A percentile compares a stretch with the other conserved stretches of the same genome.
phyloP scores from a whole-genome alignment of 108 stramenopile genomes.

The Nannochloropsis oceanica region DNA sequence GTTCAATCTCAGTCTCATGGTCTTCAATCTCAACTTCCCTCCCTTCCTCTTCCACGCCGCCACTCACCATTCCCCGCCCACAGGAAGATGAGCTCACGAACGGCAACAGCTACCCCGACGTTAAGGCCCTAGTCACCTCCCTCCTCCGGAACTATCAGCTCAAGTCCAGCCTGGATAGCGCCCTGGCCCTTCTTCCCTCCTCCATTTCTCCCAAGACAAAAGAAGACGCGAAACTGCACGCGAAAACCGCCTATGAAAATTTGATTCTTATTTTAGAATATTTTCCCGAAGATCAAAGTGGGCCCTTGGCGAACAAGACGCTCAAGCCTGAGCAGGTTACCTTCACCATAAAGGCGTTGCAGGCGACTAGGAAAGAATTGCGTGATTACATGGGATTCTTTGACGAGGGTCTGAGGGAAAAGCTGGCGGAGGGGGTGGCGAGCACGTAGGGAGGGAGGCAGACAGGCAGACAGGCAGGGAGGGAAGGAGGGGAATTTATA shows the following conservation, averaged over 20 bases:
- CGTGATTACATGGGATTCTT: not conserved
- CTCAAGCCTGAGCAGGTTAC: not conserved
- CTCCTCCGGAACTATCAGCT: not conserved
- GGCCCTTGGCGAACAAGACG: not conserved
- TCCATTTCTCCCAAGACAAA: not conserved
- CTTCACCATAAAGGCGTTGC: not conserved
- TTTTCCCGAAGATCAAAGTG: not conserved
- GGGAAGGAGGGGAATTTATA: too few species aligned
- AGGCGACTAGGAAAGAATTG: not conserved
- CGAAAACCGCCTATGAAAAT: not conserved
- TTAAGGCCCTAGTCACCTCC: not conserved
- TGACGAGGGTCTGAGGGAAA: not conserved
- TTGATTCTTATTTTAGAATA: not conserved
- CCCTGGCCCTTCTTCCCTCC: not conserved
- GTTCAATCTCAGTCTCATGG: not conserved
- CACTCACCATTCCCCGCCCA: not conserved
- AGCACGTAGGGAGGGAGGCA: not conserved
- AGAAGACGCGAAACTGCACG: not conserved
- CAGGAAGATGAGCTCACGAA: not conserved
- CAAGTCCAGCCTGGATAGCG: not conserved
- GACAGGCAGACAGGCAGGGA: too few species aligned
- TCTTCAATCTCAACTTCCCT: not conserved
- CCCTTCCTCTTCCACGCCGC: not conserved
- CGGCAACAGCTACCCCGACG: not conserved
- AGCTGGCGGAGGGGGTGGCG: not conserved